Evolutionary conservation across 2,329 filamentous ascomycete species (phyloP).

Genomic region (Polytolypa hystricis): DNA sequence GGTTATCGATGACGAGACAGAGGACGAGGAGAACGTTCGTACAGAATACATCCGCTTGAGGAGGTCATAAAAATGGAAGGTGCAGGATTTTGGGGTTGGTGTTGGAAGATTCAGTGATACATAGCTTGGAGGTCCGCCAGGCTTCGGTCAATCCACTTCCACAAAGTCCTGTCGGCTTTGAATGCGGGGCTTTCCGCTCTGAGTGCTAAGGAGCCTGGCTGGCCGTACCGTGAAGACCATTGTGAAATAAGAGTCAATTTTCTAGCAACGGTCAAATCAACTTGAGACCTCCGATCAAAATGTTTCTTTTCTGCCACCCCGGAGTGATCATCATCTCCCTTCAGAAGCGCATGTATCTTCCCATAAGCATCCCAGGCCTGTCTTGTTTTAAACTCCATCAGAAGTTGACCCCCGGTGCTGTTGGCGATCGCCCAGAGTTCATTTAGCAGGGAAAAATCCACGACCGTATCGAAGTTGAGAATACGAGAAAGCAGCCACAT

Average conservation of each 20-base stretch:
- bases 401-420: background rate
- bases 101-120: too few relatives aligned
- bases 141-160: background rate
- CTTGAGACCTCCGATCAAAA: background rate
- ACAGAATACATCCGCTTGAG: too few relatives aligned
- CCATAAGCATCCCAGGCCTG: background rate
- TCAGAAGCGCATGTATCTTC: background rate
- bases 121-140: too few relatives aligned
- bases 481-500: constrained; percentile 14
- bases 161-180: background rate
- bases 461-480: constrained; percentile 14
- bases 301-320: background rate
- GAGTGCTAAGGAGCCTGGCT: background rate
- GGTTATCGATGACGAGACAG: too few relatives aligned
- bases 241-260: background rate
- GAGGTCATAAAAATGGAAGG: too few relatives aligned
- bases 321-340: background rate
- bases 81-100: too few relatives aligned
- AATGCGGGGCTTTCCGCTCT: background rate
- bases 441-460: constrained; percentile 14
- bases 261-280: background rate
- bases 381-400: background rate
- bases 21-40: too few relatives aligned
- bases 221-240: background rate
- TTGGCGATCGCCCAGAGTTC: constrained; percentile 9